A percentile compares a stretch with the other conserved stretches of the same genome.
Conservation (phyloP, 441 rosid species). For the Gossypium gossypioides region DNA sequence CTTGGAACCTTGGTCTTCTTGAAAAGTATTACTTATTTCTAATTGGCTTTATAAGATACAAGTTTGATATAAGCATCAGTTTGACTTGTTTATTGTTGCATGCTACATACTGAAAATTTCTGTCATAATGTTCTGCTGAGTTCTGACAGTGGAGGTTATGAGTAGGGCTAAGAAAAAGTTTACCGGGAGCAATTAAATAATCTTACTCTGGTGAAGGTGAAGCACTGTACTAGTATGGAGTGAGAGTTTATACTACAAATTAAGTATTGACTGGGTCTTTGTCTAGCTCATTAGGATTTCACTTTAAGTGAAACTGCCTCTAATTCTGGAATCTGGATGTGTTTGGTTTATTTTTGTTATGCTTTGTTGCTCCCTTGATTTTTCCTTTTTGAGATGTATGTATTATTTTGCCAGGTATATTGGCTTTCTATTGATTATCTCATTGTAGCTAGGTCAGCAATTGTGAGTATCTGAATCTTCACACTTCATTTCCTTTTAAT, state of each 20-base stretch:
- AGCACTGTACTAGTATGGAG: not conserved
- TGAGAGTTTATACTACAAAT: not conserved
- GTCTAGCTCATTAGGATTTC: not conserved
- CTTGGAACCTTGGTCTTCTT: not conserved
- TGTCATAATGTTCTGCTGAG: not conserved
- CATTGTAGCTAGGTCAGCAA: conserved; percentile 72
- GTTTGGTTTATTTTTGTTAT: not conserved
- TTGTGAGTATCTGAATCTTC: conserved; percentile 42
- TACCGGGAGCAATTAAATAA: not conserved
- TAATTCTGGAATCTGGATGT: not conserved
- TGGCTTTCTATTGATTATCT: conserved; percentile 90
- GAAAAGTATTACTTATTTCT: not conserved
- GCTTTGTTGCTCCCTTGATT: not conserved
- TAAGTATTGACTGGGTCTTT: not conserved
- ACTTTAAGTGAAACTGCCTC: not conserved
- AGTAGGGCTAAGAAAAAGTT: not conserved
- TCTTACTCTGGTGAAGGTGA: not conserved
- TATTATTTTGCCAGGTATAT: conserved; percentile 54
- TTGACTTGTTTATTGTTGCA: not conserved
- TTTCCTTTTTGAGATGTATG: conserved; percentile 7
- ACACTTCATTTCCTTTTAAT: conserved; percentile 2
- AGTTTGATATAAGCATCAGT: not conserved
- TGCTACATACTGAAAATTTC: not conserved
- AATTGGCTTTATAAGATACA: not conserved
- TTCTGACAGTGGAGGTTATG: not conserved